Base-by-base conservation (phyloP, 495 filamentous ascomycete species). In the Podospora sp. region DNA sequence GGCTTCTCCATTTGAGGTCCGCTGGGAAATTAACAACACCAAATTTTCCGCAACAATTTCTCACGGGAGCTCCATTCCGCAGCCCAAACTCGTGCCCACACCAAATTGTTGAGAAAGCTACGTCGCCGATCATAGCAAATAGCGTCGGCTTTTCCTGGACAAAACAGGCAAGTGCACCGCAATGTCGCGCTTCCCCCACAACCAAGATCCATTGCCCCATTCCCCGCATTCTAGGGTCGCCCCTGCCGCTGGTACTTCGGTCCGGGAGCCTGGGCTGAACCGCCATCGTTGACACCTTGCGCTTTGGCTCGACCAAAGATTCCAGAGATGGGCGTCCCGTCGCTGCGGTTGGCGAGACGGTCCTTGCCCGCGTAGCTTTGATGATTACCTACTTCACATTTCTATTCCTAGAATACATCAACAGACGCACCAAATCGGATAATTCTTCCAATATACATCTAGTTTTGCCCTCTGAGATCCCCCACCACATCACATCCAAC, bases 81-180 rank as follows among this genome's bases (percentile, higher is more conserved):
- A 55, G 2, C 5, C 40, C 14, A 4, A 18, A 18, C 5, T 46
- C 29, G 29, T 33, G 29, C 29, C 8, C 29, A 8, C 4, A 33
- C 29, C 3, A 8, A 33, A 3, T 55, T 55, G 52, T 55, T 55
- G 52, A 22, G 52, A 6, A 26, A 22, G 6, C 52, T 55, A 24
- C 7, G 11, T n/a, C 26, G 18, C 36, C 0, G 20, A 18, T 40
- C 62, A 29, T 11, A 27, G 46, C 25, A 63, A 35, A 29, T 33
- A 53, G 62, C 62, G 49, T 36, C 62, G 49, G 62, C 62, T 29
- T 22, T 63, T 40, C 16, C 5, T 16, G 22, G 40, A 51, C 25
- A 21, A 36, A 55, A 55, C 18, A n/a, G 61, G 50, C 46, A 63
- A 63, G 46, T 26, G 50, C 20, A 18, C 20, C 50, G 29, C 20